Evolutionary conservation across 164 flowering plant genomes (phyloP).

Genomic region (Macadamia integrifolia): DNA sequence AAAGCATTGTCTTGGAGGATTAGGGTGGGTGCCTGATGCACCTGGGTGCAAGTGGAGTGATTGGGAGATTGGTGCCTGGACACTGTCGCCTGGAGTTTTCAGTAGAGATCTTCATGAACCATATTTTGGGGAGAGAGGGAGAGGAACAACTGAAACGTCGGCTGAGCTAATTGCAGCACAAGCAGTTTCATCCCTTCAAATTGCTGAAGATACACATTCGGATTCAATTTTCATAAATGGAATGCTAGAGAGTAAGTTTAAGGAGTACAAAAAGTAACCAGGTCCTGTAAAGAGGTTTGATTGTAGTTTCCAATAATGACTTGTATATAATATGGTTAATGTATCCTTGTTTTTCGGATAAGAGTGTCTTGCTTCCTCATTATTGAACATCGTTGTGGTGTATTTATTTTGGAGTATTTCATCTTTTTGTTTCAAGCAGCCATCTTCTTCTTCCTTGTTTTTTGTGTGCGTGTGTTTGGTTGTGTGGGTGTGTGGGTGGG

Average conservation of each 20-base stretch:
- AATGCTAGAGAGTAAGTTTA: conserved; percentile 35
- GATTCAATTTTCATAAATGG: conserved; percentile 46
- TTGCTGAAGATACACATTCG: conserved; percentile 56
- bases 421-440: too few species aligned
- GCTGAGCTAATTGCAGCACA: conserved; percentile 76
- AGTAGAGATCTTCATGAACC: conserved; percentile 22
- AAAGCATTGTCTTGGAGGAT: conserved; percentile 37
- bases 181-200: conserved; percentile 81
- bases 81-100: conserved; percentile 33
- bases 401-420: too few species aligned
- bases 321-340: conserved; percentile 8
- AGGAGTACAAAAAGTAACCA: conserved; percentile 6
- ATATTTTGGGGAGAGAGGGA: conserved; percentile 33
- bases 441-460: too few species aligned
- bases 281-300: conserved; percentile 17
- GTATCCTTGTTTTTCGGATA: neutral
- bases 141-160: conserved; percentile 42
- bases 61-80: conserved; percentile 32
- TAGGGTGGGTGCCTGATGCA: conserved; percentile 45
- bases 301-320: conserved; percentile 6
- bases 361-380: too few species aligned
- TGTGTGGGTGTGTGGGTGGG: too few species aligned
- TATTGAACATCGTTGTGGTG: too few species aligned
- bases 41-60: conserved; percentile 42
- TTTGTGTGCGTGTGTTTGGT: too few species aligned